phyloP scores from a whole-genome alignment of 1,284 basidiomycete genomes.

The Papiliotrema flavescens region DNA sequence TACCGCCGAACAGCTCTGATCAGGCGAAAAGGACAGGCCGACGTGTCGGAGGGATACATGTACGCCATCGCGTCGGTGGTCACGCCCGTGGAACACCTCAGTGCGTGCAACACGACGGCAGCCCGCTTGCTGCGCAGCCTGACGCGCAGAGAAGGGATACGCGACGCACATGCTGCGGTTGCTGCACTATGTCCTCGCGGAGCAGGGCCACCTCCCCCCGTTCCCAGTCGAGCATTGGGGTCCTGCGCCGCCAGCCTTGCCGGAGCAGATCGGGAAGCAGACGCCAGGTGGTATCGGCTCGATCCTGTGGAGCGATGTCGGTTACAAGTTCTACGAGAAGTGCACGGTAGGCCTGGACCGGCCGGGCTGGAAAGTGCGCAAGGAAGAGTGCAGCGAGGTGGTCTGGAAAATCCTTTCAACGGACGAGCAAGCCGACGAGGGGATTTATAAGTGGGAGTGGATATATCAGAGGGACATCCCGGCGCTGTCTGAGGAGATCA shows the following conservation, averaged over 20 bases:
- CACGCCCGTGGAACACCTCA: conserved; percentile 25
- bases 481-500: not conserved
- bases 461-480: conserved; percentile 3
- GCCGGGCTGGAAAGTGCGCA: conserved; percentile 22
- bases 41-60: conserved; percentile 12
- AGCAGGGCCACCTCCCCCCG: conserved; percentile 9
- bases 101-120: conserved; percentile 11
- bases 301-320: conserved; percentile 37
- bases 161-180: conserved; percentile 31
- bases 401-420: conserved; percentile 19
- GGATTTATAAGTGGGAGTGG: conserved; percentile 10
- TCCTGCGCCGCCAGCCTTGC: conserved; percentile 9
- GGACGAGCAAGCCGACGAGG: not conserved
- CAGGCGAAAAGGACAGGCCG: conserved; percentile 14
- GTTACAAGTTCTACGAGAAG: conserved; percentile 28
- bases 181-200: conserved; percentile 28
- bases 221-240: conserved; percentile 24
- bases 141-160: conserved; percentile 27
- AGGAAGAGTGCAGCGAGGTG: conserved; percentile 13
- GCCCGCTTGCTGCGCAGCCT: not conserved
- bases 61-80: conserved; percentile 39
- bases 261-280: not conserved
- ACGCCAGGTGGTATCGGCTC: conserved; percentile 11
- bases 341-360: conserved; percentile 13
- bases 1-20: conserved; percentile 21